Evolutionary conservation across 179 eudicot genomes (phyloP).

Genomic region (Silene vulgaris): DNA sequence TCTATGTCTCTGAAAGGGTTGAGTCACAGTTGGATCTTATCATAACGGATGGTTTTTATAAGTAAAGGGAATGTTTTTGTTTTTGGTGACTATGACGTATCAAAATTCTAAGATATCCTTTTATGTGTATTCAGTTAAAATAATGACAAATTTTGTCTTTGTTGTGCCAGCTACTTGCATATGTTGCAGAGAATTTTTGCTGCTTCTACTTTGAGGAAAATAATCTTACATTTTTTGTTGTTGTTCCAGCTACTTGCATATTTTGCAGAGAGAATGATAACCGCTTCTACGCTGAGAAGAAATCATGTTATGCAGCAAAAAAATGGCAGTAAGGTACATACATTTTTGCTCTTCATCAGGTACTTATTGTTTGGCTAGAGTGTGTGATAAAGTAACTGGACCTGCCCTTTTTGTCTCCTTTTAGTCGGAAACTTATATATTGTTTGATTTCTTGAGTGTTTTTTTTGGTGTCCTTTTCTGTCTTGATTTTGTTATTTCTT

Average conservation of each 20-base stretch:
- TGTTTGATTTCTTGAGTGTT: constrained; percentile 16
- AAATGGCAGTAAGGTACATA: constrained; percentile 47
- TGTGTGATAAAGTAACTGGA: neutral
- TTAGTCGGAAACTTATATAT: too few relatives aligned
- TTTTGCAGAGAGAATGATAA: constrained; percentile 87
- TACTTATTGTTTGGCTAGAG: constrained; percentile 6
- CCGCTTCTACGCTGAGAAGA: constrained; percentile 58
- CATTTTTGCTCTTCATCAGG: constrained; percentile 7
- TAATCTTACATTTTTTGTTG: neutral
- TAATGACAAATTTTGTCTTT: constrained; percentile 8
- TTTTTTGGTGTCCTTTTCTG: neutral
- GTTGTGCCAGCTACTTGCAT: constrained; percentile 46
- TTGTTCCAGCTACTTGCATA: constrained; percentile 53
- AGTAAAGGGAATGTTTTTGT: neutral
- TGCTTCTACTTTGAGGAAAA: constrained; percentile 39
- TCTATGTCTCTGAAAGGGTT: neutral
- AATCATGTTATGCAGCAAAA: constrained; percentile 66
- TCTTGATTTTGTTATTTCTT: constrained; percentile 3
- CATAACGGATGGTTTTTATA: neutral
- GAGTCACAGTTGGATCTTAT: neutral
- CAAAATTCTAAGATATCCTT: neutral
- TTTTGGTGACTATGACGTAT: neutral
- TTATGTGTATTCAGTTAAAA: neutral
- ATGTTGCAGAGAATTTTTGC: constrained; percentile 85
- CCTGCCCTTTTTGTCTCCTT: neutral